A percentile compares a stretch with the other conserved stretches of the same genome.
Conservation (phyloP, 2,329 filamentous ascomycete species). For the Diplodia corticola region DNA sequence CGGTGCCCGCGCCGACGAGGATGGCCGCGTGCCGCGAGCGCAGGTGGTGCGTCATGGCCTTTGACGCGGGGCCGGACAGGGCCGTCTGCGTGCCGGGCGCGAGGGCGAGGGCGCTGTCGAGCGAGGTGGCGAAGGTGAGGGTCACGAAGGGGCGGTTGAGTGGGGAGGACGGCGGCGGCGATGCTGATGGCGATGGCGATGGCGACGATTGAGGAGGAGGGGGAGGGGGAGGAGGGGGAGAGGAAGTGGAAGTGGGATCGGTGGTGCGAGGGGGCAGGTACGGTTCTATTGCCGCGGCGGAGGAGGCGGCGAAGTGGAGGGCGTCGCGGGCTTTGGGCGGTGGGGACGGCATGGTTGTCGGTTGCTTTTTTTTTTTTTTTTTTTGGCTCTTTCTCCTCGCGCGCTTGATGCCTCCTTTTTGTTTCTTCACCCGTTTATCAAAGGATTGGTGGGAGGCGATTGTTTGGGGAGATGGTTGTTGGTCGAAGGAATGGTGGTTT, state of each 20-base stretch:
- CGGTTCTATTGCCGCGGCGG: conserved; percentile 50
- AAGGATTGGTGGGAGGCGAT: not conserved
- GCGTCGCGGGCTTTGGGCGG: conserved; percentile 28
- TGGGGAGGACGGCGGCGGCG: conserved; percentile 27
- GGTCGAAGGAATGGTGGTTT: too few relatives aligned
- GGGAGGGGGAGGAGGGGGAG: conserved; percentile 20
- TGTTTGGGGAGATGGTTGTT: not conserved
- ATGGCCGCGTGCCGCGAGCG: conserved; percentile 82
- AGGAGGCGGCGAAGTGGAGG: conserved; percentile 45
- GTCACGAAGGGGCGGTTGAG: conserved; percentile 53
- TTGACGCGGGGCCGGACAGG: conserved; percentile 79
- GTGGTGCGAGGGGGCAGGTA: conserved; percentile 50
- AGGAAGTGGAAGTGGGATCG: conserved; percentile 28
- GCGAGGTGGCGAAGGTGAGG: conserved; percentile 85
- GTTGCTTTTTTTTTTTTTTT: not conserved
- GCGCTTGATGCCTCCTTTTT: too few relatives aligned
- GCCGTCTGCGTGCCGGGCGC: conserved; percentile 77
- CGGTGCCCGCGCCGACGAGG: conserved; percentile 80
- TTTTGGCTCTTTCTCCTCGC: too few relatives aligned
- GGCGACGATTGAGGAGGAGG: conserved; percentile 65
- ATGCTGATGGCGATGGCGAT: conserved; percentile 65
- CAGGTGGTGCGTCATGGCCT: conserved; percentile 91
- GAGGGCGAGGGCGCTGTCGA: conserved; percentile 78
- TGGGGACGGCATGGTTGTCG: not conserved
- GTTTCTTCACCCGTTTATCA: too few relatives aligned